Conservation (phyloP, 305 asterid genomes). For the Fraxinus dipetala region DNA sequence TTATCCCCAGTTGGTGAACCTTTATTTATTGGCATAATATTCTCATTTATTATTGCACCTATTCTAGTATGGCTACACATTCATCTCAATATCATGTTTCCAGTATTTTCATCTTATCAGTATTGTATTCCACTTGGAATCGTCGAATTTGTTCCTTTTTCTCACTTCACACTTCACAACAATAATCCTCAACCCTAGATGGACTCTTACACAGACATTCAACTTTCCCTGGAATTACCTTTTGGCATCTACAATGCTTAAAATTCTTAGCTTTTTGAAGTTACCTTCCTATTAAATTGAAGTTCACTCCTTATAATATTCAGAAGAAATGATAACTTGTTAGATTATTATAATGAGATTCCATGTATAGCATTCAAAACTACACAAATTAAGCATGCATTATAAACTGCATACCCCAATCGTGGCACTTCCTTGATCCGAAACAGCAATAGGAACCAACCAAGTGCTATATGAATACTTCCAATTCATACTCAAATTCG, state of each 20-base stretch:
- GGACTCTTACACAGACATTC: background rate
- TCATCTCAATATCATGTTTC: background rate
- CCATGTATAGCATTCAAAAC: background rate
- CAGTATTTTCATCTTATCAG: background rate
- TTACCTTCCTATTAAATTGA: background rate
- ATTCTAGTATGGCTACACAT: background rate
- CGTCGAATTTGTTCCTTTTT: background rate
- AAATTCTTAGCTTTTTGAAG: background rate
- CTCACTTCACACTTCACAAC: background rate
- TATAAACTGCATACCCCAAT: constrained; percentile 51
- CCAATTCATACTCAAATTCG: constrained; percentile 79
- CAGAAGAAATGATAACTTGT: background rate
- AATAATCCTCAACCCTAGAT: constrained; percentile 1
- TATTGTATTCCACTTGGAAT: background rate
- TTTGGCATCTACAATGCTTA: background rate
- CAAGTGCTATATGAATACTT: constrained; percentile 61
- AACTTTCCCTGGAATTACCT: background rate
- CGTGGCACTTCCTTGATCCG: constrained; percentile 69
- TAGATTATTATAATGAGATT: background rate
- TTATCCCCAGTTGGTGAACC: background rate
- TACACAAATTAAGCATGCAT: background rate
- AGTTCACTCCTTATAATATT: background rate
- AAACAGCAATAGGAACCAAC: constrained; percentile 55
- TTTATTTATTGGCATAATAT: background rate
- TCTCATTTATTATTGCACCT: background rate